phyloP scores from a whole-genome alignment of 768 basidiomycete genomes.

The Mycena indigotica region DNA sequence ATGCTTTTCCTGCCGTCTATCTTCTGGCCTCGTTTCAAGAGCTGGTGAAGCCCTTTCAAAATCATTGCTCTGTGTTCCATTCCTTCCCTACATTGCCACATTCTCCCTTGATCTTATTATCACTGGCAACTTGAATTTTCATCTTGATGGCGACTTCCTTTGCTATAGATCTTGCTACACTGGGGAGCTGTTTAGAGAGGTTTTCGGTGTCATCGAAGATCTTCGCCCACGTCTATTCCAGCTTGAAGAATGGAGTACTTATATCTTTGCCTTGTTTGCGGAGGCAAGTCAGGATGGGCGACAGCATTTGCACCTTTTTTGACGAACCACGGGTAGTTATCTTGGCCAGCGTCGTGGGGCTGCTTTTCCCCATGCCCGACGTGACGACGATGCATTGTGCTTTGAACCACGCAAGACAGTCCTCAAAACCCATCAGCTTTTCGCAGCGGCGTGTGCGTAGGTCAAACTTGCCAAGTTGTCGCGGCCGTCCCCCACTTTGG shows the following conservation, averaged over 20 bases:
- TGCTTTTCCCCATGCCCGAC: conserved; percentile 47
- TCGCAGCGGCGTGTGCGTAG: conserved; percentile 94
- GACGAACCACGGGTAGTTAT: conserved; percentile 83
- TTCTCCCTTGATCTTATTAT: too few species aligned
- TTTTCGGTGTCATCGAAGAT: too few species aligned
- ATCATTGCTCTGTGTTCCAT: too few species aligned
- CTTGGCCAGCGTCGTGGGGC: conserved; percentile 68
- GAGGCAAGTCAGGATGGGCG: conserved; percentile 89
- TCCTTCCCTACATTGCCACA: too few species aligned
- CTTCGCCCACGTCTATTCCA: too few species aligned
- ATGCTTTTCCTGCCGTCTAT: too few species aligned
- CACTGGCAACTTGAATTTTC: too few species aligned
- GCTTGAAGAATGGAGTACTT: conserved; percentile 95
- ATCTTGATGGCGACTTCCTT: too few species aligned
- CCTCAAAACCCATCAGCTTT: conserved; percentile 88
- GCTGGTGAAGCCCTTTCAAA: too few species aligned
- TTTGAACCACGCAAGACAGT: conserved; percentile 95
- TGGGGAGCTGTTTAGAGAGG: too few species aligned
- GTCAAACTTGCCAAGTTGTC: conserved; percentile 91
- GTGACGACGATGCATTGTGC: conserved; percentile 80
- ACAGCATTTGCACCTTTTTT: conserved; percentile 80
- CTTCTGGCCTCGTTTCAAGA: too few species aligned
- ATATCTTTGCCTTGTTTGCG: conserved; percentile 96
- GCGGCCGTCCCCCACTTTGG: conserved; percentile 97
- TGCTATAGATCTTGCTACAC: too few species aligned